Evolutionary conservation across 1,284 basidiomycete genomes (phyloP).

Genomic region (Microbotryum lychnidis-dioicae): DNA sequence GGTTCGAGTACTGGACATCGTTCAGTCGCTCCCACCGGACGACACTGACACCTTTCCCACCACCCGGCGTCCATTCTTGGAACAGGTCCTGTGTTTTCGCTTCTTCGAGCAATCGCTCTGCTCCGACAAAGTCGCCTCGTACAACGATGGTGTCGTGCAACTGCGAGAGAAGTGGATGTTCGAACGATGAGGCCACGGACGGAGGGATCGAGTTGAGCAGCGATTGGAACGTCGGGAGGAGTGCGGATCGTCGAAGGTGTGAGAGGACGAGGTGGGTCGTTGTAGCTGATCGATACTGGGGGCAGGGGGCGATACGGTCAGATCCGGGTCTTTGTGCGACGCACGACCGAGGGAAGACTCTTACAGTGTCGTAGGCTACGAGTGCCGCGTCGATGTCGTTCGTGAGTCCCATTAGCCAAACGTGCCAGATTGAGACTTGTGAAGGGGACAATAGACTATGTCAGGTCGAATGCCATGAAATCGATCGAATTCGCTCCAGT

Average conservation of each 20-base stretch:
- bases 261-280: slow-evolving; percentile 38
- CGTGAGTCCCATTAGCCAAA: slow-evolving; percentile 22
- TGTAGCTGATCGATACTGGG: slow-evolving; percentile 32
- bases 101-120: slow-evolving; percentile 35
- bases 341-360: not conserved
- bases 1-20: not conserved
- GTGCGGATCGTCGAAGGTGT: slow-evolving; percentile 37
- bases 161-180: slow-evolving; percentile 36
- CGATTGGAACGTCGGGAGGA: slow-evolving; percentile 33
- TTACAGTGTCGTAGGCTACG: not conserved
- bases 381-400: not conserved
- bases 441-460: too few species aligned
- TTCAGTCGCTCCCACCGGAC: slow-evolving; percentile 22
- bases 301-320: not conserved
- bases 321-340: too few species aligned
- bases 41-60: not conserved
- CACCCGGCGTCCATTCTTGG: slow-evolving; percentile 18
- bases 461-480: too few species aligned
- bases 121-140: slow-evolving; percentile 32
- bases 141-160: slow-evolving; percentile 37
- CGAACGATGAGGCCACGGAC: slow-evolving; percentile 25
- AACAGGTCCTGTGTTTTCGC: slow-evolving; percentile 23
- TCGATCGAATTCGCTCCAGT: too few species aligned
- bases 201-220: slow-evolving; percentile 10
- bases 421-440: slow-evolving; percentile 11